These are phyloP conservation scores for Hemileccinum hortonii DNA, from an alignment of 1,284 basidiomycete species.

Conservation along the genomic window DNA sequence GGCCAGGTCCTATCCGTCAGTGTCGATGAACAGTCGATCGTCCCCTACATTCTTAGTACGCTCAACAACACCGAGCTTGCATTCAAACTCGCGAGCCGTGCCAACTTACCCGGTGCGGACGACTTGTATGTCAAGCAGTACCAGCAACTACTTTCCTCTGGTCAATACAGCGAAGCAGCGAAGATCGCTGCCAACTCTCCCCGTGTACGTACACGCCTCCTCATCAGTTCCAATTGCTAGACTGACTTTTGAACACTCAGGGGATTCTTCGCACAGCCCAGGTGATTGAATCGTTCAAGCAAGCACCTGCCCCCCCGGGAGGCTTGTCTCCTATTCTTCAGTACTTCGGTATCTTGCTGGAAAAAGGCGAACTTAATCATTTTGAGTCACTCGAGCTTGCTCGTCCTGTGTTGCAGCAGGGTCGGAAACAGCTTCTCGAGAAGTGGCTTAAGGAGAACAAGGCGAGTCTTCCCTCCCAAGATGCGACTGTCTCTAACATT, in stretches of 20 bases:
- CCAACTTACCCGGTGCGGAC: conserved; percentile 97
- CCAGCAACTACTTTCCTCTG: conserved; percentile 87
- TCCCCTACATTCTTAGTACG: conserved; percentile 92
- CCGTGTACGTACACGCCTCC: conserved; percentile 46
- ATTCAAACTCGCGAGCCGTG: conserved; percentile 96
- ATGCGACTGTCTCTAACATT: conserved; percentile 12
- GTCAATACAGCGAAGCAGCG: conserved; percentile 95
- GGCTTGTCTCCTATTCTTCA: conserved; percentile 96
- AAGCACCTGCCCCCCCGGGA: conserved; percentile 86
- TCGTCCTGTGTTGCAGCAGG: conserved; percentile 93
- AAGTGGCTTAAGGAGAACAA: conserved; percentile 99
- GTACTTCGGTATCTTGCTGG: conserved; percentile 97
- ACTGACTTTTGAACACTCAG: conserved; percentile 42
- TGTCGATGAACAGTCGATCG: conserved; percentile 94
- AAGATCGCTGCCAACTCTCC: conserved; percentile 99
- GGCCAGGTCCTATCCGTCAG: conserved; percentile 98
- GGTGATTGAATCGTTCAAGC: conserved; percentile 98
- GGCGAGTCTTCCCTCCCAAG: conserved; percentile 40
- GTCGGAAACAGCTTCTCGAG: conserved; percentile 95
- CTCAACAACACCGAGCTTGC: conserved; percentile 98
- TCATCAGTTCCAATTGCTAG: background rate
- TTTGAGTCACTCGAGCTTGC: conserved; percentile 96
- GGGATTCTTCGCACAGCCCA: conserved; percentile 94
- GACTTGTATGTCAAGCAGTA: conserved; percentile 97
- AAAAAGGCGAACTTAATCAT: conserved; percentile 98